Evolutionary conservation across 495 filamentous ascomycete genomes (phyloP), one percentile per base, ranked within the genome.

Genomic region (Hypomontagnella submonticulosa): DNA sequence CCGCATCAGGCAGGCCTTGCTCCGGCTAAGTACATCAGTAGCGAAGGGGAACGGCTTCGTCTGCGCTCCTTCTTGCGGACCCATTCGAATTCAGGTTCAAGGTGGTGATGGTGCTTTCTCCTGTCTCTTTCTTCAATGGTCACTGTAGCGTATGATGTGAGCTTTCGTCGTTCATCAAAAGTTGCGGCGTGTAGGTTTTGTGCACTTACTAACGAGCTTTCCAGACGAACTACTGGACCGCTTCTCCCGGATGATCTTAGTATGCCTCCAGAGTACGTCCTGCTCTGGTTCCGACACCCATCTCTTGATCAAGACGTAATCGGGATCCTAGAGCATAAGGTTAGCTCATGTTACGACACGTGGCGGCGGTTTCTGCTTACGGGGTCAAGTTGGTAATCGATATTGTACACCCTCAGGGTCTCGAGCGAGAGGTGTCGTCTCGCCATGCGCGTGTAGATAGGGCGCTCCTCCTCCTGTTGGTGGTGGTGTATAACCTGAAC

Each of bases 211-310:
- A 34, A 80, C 71, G 12, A 78, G 66, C 63, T 77, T 77, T 38
- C 64, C 56, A 20, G 47, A 27, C 6, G 23, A 52, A 3, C 40
- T 49, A 9, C 49, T 53, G 5, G 70, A 59, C 0, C 71, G 69
- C 71, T 74, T 68, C 63, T 89, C 82, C 32, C 89, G 85, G 61
- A 91, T 63, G 48, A 84, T 79, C 55, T 82, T 78, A 8, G 90
- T 90, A 78, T 93, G 89, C 10, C 83, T 78, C 79, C 90, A 93
- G 47, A 93, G 85, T 47, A 87, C 75, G 43, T 89, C 83, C 67
- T 92, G 90, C 68, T 91, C 84, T 61, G 86, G 82, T 73, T 92
- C 87, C 38, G 82, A 81, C 61, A 93, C 86, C 87, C 86, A 92
- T 53, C 85, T 81, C 73, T 91, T 91, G 80, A 93, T 91, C 55